Evolutionary conservation across 2,329 filamentous ascomycete genomes (phyloP), one percentile per base, ranked within the genome.

Genomic region (Nannizziopsis barbatae): DNA sequence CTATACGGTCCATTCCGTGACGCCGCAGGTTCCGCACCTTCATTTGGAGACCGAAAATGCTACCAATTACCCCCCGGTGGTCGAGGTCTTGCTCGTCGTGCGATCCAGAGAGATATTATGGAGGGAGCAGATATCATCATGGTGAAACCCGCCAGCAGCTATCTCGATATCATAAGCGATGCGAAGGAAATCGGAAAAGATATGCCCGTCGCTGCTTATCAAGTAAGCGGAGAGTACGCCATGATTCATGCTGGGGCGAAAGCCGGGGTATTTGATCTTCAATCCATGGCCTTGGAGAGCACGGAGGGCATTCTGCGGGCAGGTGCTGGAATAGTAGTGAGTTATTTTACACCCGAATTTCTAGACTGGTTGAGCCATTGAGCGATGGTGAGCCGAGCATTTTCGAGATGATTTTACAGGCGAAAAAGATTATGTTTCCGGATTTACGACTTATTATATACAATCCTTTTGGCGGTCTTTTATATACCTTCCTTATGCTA

Each of bases 81-180:
- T 20, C 83, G 92, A 44, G 92, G 92, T 31, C 79, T 98, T 39
- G 92, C 92, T 12, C 81, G 92, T 55, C 80, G 92, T 57, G 92
- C 92, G 42, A 95, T 98, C 55, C 72, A 80, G 36, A 79, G 92
- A 57, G 92, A 98, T 63, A 90, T 98, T 57, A 77, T 76, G 55
- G 92, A 98, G 69, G 92, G 92, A 20, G 92, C 92, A 15, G 92
- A 98, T 62, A 87, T 95, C 57, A 95, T 98, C 69, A 95, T 98
- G 90, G 92, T 98, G 53, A 98, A 98, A 75, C 92, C 92, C 1
- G 92, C 92, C 8, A 85, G 85, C 59, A 87, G 90, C 66, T 98
- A 95, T 65, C 76, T 98, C 40, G 92, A 98, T 68, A 95, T 98
- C 60, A 96, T 98, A 65, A 87, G 86, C 57, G 92, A 98, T 62